A percentile compares a stretch with the other conserved stretches of the same genome.
phyloP scores from a whole-genome alignment of 305 asterid genomes.

The Petunia hybrid region DNA sequence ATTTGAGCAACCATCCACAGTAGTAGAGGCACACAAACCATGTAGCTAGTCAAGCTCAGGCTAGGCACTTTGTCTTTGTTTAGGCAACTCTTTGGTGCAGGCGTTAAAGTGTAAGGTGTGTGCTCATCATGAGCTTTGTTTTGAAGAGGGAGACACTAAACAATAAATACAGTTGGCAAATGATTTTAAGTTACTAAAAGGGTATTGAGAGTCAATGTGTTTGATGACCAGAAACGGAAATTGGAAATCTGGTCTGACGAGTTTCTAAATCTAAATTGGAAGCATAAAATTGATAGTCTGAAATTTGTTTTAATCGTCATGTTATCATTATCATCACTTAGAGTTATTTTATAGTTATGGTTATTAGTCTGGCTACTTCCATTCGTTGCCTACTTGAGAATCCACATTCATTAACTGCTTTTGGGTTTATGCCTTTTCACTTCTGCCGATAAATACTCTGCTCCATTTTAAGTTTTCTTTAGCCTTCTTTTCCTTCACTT shows the following conservation, averaged over 20 bases:
- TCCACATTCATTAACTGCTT: not conserved
- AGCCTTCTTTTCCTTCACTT: not conserved
- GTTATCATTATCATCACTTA: not conserved
- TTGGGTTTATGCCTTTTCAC: not conserved
- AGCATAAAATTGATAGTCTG: not conserved
- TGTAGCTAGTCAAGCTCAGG: slow-evolving; percentile 2
- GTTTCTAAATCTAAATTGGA: slow-evolving; percentile 7
- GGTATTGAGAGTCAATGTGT: not conserved
- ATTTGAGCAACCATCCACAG: not conserved
- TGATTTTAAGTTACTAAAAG: not conserved
- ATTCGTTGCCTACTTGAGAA: not conserved
- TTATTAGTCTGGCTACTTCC: not conserved
- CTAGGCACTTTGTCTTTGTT: not conserved
- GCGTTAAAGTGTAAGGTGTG: slow-evolving; percentile 3
- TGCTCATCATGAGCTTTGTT: not conserved
- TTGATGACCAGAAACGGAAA: slow-evolving; percentile 18
- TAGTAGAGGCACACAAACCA: not conserved
- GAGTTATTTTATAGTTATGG: not conserved
- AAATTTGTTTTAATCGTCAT: not conserved
- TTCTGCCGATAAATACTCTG: not conserved
- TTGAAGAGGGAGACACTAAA: slow-evolving; percentile 23
- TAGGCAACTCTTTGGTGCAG: slow-evolving; percentile 9
- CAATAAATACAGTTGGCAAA: not conserved
- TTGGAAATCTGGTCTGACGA: not conserved
- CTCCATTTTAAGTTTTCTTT: not conserved